Conservation (phyloP, 176 grass and related monocot species). For the Puya raimondii region DNA sequence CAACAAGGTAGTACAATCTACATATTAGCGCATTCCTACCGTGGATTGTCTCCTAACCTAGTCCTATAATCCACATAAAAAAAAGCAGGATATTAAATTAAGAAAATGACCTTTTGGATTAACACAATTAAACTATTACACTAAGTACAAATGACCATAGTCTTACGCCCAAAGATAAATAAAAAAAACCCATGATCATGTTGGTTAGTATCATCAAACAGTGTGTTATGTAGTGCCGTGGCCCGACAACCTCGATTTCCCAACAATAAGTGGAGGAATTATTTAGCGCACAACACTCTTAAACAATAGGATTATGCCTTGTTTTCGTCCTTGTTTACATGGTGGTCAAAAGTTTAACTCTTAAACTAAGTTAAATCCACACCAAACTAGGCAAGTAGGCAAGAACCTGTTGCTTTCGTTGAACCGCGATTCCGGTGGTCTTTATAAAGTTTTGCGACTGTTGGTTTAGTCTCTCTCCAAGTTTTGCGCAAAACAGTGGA, state of each 20-base stretch:
- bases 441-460: neutral
- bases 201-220: neutral
- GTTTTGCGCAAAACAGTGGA: neutral
- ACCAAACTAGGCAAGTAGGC: neutral
- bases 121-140: neutral
- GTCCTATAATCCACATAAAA: neutral
- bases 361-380: constrained; percentile 13
- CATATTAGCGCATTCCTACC: neutral
- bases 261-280: constrained; percentile 5
- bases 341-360: neutral
- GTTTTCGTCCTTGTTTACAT: neutral
- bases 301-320: neutral
- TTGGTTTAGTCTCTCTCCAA: neutral
- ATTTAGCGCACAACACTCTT: neutral
- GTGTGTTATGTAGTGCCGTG: constrained; percentile 34
- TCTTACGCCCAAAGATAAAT: too few relatives aligned
- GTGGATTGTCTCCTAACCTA: neutral
- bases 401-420: neutral
- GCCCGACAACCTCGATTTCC: constrained; percentile 20
- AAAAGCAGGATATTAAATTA: neutral
- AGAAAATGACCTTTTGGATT: neutral
- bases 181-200: neutral
- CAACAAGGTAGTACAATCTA: neutral
- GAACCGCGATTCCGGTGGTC: neutral
- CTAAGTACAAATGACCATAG: too few relatives aligned